Evolutionary conservation across 306 rosid genomes (phyloP).

Genomic region (Casuarina equisetifolia): DNA sequence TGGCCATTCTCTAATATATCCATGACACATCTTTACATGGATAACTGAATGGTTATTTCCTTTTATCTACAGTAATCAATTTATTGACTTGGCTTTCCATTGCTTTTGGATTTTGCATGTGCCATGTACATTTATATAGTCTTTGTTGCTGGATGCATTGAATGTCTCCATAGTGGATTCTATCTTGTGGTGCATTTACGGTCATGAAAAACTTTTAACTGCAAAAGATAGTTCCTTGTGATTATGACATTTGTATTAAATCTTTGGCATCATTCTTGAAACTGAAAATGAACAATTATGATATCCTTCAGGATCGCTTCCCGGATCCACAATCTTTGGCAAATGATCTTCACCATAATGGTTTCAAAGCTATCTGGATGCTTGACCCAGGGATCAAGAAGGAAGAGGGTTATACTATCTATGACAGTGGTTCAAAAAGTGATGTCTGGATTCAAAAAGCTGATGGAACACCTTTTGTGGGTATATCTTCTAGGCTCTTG

Average conservation of each 20-base stretch:
- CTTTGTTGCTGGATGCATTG: neutral
- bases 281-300: conserved; percentile 14
- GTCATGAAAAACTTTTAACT: neutral
- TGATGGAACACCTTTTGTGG: conserved; percentile 70
- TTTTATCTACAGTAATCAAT: too few relatives aligned
- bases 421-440: conserved; percentile 66
- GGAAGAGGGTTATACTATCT: conserved; percentile 79
- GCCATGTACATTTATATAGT: too few relatives aligned
- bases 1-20: too few relatives aligned
- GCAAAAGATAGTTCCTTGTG: conserved; percentile 12
- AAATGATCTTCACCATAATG: conserved; percentile 56
- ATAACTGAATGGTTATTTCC: too few relatives aligned
- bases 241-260: conserved; percentile 4
- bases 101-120: too few relatives aligned
- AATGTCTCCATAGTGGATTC: neutral
- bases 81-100: too few relatives aligned
- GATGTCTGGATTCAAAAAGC: conserved; percentile 77
- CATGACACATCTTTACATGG: too few relatives aligned
- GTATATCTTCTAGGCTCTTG: conserved; percentile 32
- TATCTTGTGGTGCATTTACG: neutral
- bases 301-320: conserved; percentile 66
- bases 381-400: conserved; percentile 90
- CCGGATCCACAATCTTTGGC: conserved; percentile 69
- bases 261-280: conserved; percentile 14
- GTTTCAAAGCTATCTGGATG: conserved; percentile 95